Evolutionary conservation across 2,329 filamentous ascomycete genomes (phyloP), one percentile per base, ranked within the genome.

Genomic region (Hansfordia pulvinata): DNA sequence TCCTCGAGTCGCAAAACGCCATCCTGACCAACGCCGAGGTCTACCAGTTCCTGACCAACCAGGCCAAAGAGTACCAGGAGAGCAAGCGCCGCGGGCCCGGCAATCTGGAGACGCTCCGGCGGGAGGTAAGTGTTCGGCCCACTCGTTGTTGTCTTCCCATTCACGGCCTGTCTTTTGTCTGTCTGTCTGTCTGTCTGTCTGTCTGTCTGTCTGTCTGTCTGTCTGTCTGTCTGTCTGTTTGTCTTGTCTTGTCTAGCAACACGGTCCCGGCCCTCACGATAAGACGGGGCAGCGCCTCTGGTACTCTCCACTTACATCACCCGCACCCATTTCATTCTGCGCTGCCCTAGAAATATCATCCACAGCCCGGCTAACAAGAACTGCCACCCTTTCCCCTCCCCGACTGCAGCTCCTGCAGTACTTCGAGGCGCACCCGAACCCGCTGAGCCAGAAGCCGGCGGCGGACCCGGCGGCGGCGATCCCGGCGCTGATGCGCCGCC

Each of bases 11-110:
- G 3, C 76, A 83, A 46, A 70, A 70, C 17, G 76, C 75, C 5
- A 63, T 76, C 21, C 58, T 85, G 42, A 70, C 72, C 46, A 84
- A 84, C 49, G 76, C 69, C 36, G 79, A 84, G 58, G 76, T 84
- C 35, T 75, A 74, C 41, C 58, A 64, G 30, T 76, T 81, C 39
- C 52, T 84, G 20, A 53, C 54, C 5, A 63, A 74, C 24, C 66
- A 71, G 41, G 60, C 60, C 27, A 50, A 56, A 29, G 53, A 56
- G 25, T 66, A 71, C 40, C 60, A 67, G 41, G 51, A 55, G 21
- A 49, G 56, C 28, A 63, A 63, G 34, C 61, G 58, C 10, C 56
- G 62, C 20, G 58, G 65, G 4, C 68, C 69, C 2, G 57, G 56
- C 14, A 76, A 76, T 35, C 54, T 74, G 3, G 65, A 72, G 41